Base-by-base conservation (phyloP, 176 grass and related monocot species). In the Ampelocalamus luodianensis region DNA sequence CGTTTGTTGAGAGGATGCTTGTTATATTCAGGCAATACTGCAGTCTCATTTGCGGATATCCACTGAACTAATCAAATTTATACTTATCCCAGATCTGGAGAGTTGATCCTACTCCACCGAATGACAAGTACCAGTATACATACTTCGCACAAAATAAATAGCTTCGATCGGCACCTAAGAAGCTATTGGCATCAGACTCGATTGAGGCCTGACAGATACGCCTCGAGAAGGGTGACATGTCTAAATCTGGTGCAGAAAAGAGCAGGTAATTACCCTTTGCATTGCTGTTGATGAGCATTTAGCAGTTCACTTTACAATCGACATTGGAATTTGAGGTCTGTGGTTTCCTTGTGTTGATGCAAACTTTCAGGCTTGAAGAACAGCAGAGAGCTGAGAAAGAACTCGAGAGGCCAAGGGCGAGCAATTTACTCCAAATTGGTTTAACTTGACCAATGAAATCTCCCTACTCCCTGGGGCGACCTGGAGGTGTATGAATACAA, bases 221-320 rank as follows among this genome's bases (percentile, higher is more conserved):
- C 97, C 89, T 96, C 22, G 97, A 99, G 84, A 94, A 96, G 85
- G 93, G 93, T 17, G 93, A 99, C 71, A 89, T 94, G 93, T 92
- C 88, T 18, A 96, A 99, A 85, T 92, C 97, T 46, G 91, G 93
- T 39, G 50, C 83, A 76, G 88, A 96, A 61, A 99, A 99, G 86
- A 94, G 86, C 86, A 96, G 97, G 97, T 94, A 85, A 26, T 58
- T 86, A 0, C 23, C 39, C 13, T 23, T 63, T 29, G 5, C 72
- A 79, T 39, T 46, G 45, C 14, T 44, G 37, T 9, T 71, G 26
- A 39, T 42, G 50, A 81, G 0, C 0, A 10, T 8, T 20, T 68
- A 22, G 27, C 9, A n/a, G 26, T 58, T 13, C 36, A 64, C 58
- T 63, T 46, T 56, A 32, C 32, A 22, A 37, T 49, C 42, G 7